A percentile compares a stretch with the other conserved stretches of the same genome.
Conservation (phyloP, 164 flowering plant genomes). For the Vitis amurensis region DNA sequence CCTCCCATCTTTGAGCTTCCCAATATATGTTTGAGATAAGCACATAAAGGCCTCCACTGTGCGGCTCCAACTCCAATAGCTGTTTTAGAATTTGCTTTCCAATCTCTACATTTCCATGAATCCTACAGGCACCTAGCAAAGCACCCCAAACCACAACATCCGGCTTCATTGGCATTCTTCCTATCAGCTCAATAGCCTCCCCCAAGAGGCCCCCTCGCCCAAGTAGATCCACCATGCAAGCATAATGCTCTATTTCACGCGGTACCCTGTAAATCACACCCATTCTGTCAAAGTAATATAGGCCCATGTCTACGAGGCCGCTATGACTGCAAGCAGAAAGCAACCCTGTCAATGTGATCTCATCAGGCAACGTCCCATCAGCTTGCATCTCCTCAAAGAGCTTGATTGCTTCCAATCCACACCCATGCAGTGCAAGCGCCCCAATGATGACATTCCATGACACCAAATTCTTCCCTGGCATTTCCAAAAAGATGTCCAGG, state of each 20-base stretch:
- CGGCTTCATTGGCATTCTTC: slow-evolving; percentile 48
- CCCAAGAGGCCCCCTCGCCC: slow-evolving; percentile 45
- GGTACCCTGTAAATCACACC: slow-evolving; percentile 22
- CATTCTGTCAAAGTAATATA: slow-evolving; percentile 39
- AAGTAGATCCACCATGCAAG: slow-evolving; percentile 59
- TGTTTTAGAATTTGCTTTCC: slow-evolving; percentile 42
- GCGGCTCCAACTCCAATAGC: slow-evolving; percentile 37
- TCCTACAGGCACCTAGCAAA: slow-evolving; percentile 57
- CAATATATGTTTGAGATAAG: slow-evolving; percentile 50
- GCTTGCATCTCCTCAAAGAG: slow-evolving; percentile 44
- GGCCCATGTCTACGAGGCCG: slow-evolving; percentile 45
- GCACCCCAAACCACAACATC: slow-evolving; percentile 58
- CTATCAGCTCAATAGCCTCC: slow-evolving; percentile 44
- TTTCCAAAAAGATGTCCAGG: slow-evolving; percentile 29
- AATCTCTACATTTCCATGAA: slow-evolving; percentile 34
- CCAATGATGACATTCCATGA: slow-evolving; percentile 59
- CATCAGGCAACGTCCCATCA: slow-evolving; percentile 38
- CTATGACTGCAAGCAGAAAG: slow-evolving; percentile 59
- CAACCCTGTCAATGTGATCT: slow-evolving; percentile 50
- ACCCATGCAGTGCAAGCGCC: slow-evolving; percentile 52
- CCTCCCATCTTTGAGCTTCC: slow-evolving; percentile 53
- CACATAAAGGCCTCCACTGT: slow-evolving; percentile 42
- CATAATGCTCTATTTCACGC: slow-evolving; percentile 47
- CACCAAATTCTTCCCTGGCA: slow-evolving; percentile 39
- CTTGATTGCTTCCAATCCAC: slow-evolving; percentile 34